Evolutionary conservation across 176 grass and related monocot species (phyloP).

Genomic region (Ampelocalamus luodianensis): DNA sequence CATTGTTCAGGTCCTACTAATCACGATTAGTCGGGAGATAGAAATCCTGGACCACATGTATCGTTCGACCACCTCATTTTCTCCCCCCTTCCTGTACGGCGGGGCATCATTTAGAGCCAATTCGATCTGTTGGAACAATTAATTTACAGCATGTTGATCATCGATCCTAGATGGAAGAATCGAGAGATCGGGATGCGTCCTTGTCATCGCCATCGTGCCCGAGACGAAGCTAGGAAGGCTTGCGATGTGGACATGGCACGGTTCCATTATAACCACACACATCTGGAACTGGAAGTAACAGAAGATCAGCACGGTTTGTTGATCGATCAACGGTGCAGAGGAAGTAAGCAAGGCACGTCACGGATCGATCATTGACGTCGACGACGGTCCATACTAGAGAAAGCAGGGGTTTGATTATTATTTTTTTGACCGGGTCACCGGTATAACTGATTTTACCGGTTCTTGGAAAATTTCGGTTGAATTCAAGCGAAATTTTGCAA

Average conservation of each 20-base stretch:
- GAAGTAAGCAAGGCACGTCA: background rate
- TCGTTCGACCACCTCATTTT: background rate
- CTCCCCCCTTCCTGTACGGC: background rate
- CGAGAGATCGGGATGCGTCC: background rate
- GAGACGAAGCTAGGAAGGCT: background rate
- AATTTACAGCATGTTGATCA: background rate
- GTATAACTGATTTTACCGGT: too few species aligned
- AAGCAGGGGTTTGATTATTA: too few species aligned
- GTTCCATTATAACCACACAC: too few species aligned
- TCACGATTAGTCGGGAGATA: background rate
- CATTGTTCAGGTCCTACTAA: background rate
- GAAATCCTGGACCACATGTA: background rate
- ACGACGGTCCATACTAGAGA: background rate
- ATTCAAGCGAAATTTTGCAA: too few species aligned
- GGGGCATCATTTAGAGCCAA: background rate
- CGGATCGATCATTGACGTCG: background rate
- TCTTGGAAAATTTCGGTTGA: too few species aligned
- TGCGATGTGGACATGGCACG: slow-evolving; percentile 5
- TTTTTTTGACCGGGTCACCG: too few species aligned
- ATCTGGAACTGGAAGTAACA: background rate
- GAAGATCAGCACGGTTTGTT: background rate
- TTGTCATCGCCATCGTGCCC: background rate
- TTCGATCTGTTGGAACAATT: background rate
- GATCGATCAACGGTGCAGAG: background rate
- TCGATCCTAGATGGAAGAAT: background rate